These are phyloP conservation scores for Eutypa lata DNA, from an alignment of 2,329 filamentous ascomycete species.

Conservation along the genomic window DNA sequence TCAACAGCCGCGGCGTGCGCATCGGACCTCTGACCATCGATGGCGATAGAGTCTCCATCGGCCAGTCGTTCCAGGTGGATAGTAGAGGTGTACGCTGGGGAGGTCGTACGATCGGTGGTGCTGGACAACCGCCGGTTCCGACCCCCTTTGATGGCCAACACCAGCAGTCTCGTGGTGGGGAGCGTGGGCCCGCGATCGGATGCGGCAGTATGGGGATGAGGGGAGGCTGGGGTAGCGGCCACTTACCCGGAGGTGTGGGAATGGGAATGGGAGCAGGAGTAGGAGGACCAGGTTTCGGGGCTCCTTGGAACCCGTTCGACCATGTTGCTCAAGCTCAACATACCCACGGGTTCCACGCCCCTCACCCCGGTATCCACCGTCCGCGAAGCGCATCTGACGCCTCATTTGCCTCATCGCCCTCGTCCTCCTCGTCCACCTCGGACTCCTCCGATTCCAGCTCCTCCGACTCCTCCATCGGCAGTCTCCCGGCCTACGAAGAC, in stretches of 20 bases:
- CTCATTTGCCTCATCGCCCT: constrained; percentile 34
- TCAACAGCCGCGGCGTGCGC: constrained; percentile 24
- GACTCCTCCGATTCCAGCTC: constrained; percentile 37
- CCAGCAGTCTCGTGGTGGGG: not conserved
- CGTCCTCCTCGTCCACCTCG: constrained; percentile 27
- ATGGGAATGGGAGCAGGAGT: no score
- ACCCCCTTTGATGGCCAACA: not conserved
- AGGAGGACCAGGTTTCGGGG: not conserved
- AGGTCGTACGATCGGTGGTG: constrained; percentile 37
- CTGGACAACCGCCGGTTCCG: not conserved
- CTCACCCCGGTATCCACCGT: no score
- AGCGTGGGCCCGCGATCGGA: not conserved
- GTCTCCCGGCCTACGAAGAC: constrained; percentile 52
- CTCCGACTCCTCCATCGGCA: constrained; percentile 44
- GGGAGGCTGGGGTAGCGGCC: not conserved
- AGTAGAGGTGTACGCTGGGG: constrained; percentile 44
- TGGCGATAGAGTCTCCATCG: constrained; percentile 40
- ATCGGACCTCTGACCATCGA: constrained; percentile 40
- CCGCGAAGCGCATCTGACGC: constrained; percentile 22
- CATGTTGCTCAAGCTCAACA: no score
- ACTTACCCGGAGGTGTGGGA: no score
- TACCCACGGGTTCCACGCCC: no score
- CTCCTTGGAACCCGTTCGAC: not conserved
- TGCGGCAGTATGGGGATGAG: not conserved
- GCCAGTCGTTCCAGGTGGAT: constrained; percentile 41